Evolutionary conservation across 768 basidiomycete genomes (phyloP), one percentile per base, ranked within the genome.

Genomic region (Auricularia sp.): DNA sequence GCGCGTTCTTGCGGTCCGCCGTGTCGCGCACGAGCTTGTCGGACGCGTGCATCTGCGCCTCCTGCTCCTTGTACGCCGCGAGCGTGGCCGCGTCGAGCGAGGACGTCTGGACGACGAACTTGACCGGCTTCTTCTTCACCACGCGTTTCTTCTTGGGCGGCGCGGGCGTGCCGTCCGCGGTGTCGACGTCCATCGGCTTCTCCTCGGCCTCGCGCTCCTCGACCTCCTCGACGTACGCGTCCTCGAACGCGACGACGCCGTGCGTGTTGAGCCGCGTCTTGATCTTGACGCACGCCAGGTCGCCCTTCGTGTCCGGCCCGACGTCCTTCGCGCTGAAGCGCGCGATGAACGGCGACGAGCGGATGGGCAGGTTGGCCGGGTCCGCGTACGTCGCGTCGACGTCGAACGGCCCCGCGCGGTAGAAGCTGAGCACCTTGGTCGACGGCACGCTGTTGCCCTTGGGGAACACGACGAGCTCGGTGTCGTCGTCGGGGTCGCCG

Each of bases 11-110:
- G 76, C 91, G 87, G 76, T 98, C 91, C 93, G 98, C 96, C 64
- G 97, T 99, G 74, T 99, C 97, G 80, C 87, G 84, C 62, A 99
- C 96, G 67, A 98, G 89, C 81, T 96, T 98, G 78, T 99, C 97
- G 64, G 84, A 79, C 35, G 90, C 83, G 74, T 88, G 83, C 93
- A 99, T 91, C 77, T 89, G 79, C 18, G 86, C 87, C 79, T 98
- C 97, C 69, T 83, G 81, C 78, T 98, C 92, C 75, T 80, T 85
- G 73, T 81, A 79, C 64, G 75, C 72, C 71, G 95, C 87, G 51
- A 96, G 71, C 23, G 83, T 65, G 5, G 80, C 72, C 71, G 83
- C 77, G 71, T 91, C 89, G 67, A 97, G 74, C 2, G 84, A 83
- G 44, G 84, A 79, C 64, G 84, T 81, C 62, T 83, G 80, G 34